Base-by-base conservation (phyloP, 1,284 basidiomycete species). In the Xerocomus amazonicus region DNA sequence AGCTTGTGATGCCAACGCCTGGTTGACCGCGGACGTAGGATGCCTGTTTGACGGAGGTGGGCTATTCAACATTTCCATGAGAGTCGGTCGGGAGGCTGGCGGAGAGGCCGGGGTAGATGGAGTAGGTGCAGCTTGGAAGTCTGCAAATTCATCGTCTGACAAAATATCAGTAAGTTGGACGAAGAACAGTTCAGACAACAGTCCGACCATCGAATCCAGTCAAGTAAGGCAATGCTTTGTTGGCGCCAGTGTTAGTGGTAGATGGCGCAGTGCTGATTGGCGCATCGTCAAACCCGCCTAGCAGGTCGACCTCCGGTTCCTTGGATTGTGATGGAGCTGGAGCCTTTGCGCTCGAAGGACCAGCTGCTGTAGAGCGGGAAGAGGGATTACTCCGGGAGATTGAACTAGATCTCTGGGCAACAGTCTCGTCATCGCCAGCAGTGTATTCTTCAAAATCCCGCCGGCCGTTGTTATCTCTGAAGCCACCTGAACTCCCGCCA, bases 391-490 rank as follows among this genome's bases (percentile, higher is more conserved):
- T 58, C 23, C 59, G 57, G 23, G 68, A 60, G 38, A 73, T 23
- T 6, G 72, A 74, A 46, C 66, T 70, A 12, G 73, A 74, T 28
- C 69, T 72, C 16, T 73, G 63, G 10, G 43, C 34, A 34, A 72
- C 29, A 68, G 72, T 47, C 57, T 98, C 97, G 65, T 94, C 92
- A 49, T 97, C 97, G 1, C 97, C 96, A 4, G 96, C 97, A 59
- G 97, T 91, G 68, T 99, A 99, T 68, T 97, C 96, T 60, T 98
- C 95, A 61, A 83, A 96, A 39, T 76, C 75, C 48, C 76, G 75
- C 37, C 81, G 73, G 16, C 76, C 64, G 4, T 65, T 62, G 19
- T 70, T 77, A 54, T 89, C 88, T 47, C 79, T 73, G 71, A 87
- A 89, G 19, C 72, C 69, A 45, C 72, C 69, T 32, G 78, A 77